A percentile compares a stretch with the other conserved stretches of the same genome.
phyloP scores from a whole-genome alignment of 2,329 filamentous ascomycete genomes.

The Magnaporthiopsis poae region DNA sequence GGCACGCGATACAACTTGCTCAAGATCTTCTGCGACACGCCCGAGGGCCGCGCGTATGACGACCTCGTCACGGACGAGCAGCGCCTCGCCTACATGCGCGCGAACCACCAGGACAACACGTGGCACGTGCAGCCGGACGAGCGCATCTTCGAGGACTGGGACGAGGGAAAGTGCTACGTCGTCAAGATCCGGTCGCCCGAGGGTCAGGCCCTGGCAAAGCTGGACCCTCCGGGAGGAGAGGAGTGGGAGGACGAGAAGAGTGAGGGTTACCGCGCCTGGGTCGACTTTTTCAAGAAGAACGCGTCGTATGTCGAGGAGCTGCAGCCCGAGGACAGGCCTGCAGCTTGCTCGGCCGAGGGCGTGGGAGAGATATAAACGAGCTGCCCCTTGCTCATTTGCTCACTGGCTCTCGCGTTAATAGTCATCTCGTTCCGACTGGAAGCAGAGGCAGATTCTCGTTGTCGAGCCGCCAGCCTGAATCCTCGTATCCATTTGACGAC shows the following conservation, averaged over 20 bases:
- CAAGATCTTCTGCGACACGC: neutral
- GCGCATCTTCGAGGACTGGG: neutral
- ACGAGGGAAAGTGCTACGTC: neutral
- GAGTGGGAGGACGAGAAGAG: neutral
- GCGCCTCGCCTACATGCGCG: slow-evolving; percentile 1
- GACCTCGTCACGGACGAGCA: neutral
- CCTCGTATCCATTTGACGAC: too few species aligned
- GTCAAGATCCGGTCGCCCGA: neutral
- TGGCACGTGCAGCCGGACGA: neutral
- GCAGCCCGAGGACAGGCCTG: neutral
- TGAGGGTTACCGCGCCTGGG: neutral
- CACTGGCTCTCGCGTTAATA: too few species aligned
- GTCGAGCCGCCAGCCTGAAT: too few species aligned
- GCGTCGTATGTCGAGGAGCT: neutral
- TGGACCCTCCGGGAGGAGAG: neutral
- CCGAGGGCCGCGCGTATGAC: neutral
- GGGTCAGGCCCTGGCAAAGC: neutral
- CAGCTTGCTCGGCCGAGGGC: neutral
- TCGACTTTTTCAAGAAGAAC: slow-evolving; percentile 1
- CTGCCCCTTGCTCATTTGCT: too few species aligned
- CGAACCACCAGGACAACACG: neutral
- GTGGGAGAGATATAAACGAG: neutral
- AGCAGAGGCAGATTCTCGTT: too few species aligned
- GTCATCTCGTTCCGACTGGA: too few species aligned
- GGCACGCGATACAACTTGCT: neutral